Conservation (phyloP, 2,329 filamentous ascomycete genomes). For the Aureobasidium sp. region DNA sequence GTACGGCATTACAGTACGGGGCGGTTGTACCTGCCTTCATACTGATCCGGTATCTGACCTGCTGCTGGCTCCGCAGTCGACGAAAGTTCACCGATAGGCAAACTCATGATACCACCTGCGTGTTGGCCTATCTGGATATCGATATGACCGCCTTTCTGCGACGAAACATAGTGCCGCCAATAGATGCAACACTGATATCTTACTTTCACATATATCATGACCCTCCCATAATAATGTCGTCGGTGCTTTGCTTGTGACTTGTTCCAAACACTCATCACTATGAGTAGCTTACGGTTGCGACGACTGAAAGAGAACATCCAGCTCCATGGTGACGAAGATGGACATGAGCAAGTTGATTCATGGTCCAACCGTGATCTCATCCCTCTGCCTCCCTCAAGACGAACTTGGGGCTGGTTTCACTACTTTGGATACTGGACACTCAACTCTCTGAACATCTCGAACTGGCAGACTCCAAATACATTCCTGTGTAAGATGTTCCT, state of each 20-base stretch:
- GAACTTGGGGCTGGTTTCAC: constrained; percentile 6
- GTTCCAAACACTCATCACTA: neutral
- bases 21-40: neutral
- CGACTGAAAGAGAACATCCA: neutral
- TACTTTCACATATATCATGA: neutral
- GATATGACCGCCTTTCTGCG: too few species aligned
- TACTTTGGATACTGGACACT: constrained; percentile 8
- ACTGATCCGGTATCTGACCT: neutral
- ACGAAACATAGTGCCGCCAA: too few species aligned
- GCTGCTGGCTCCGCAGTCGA: neutral
- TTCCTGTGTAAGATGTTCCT: neutral
- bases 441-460: constrained; percentile 5
- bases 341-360: neutral
- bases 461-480: constrained; percentile 9
- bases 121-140: neutral
- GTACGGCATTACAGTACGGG: neutral
- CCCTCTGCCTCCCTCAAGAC: neutral
- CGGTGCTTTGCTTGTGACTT: too few species aligned
- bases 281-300: neutral
- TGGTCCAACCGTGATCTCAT: constrained; percentile 3
- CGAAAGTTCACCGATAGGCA: too few species aligned
- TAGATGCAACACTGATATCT: too few species aligned
- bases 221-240: neutral
- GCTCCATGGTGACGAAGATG: neutral
- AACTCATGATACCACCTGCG: neutral